These are phyloP conservation scores for Collybiopsis luxurians DNA, from an alignment of 768 basidiomycete genomes.

Conservation along the genomic window DNA sequence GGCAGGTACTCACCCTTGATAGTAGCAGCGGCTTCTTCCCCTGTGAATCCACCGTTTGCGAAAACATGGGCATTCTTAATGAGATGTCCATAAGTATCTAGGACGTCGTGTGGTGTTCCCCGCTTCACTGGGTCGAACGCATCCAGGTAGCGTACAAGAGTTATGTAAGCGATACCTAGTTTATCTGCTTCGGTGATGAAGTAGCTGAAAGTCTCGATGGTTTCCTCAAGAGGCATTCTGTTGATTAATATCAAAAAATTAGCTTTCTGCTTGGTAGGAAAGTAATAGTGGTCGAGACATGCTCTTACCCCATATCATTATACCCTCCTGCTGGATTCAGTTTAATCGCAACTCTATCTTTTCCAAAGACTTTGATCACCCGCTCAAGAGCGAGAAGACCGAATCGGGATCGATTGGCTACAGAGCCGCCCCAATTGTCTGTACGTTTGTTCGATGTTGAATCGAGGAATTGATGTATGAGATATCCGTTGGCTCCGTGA, in stretches of 20 bases:
- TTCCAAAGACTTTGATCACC: conserved; percentile 28
- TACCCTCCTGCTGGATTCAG: conserved; percentile 21
- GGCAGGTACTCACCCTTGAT: conserved; percentile 9
- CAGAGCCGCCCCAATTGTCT: conserved; percentile 41
- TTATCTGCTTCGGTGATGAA: conserved; percentile 39
- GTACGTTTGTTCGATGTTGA: conserved; percentile 31
- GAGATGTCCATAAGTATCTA: conserved; percentile 21
- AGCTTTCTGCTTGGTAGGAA: too few species aligned
- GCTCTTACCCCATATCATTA: conserved; percentile 28
- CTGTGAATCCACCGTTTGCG: conserved; percentile 23
- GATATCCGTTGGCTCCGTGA: conserved; percentile 28
- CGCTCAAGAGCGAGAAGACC: conserved; percentile 31
- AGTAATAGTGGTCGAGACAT: background rate
- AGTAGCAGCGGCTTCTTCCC: conserved; percentile 17
- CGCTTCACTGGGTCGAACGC: conserved; percentile 6
- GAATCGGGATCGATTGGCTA: conserved; percentile 42
- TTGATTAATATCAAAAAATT: background rate
- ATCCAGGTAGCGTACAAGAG: background rate
- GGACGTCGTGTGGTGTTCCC: conserved; percentile 25
- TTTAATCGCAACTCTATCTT: conserved; percentile 23
- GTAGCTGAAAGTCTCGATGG: conserved; percentile 40
- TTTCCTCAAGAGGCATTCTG: conserved; percentile 44
- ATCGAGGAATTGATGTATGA: conserved; percentile 36
- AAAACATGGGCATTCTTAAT: conserved; percentile 21
- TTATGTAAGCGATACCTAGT: conserved; percentile 20